Base-by-base conservation (phyloP, 2,329 filamentous ascomycete species). In the Calonectria hongkongensis region DNA sequence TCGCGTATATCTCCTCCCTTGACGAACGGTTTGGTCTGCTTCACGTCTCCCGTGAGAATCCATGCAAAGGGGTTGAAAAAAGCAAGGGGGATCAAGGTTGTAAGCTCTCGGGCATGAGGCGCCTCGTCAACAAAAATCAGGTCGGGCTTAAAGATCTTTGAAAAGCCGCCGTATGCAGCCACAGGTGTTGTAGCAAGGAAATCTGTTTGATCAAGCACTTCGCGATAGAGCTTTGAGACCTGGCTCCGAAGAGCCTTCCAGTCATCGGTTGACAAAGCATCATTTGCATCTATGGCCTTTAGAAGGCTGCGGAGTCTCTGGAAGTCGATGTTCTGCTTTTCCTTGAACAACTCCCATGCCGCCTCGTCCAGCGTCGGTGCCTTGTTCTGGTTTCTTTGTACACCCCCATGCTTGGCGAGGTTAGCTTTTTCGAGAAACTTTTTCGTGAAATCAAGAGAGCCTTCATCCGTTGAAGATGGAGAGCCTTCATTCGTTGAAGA, bases 121-220 rank as follows among this genome's bases (percentile, higher is more conserved):
- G 86, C 85, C 81, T 97, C 95, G 51, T 96, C 95, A 74, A 97
- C 94, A 80, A 98, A 96, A 0, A 97, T 91, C 75, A 98, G 92
- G 77, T 97, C 94, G 0, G 95, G 94, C 75, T 94, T 93, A 39
- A 95, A 95, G 8, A 95, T 79, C 2, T 79, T 81, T 0, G 81
- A 75, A 41, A 88, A 86, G 0, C 78, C 75, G 0, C 83, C 82
- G 4, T 81, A 83, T 0, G 85, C 84, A 3, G 86, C 85, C 0
- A 87, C 86, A 0, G 87, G 87, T 1, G 87, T 88, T 0, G 87
- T 87, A 0, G 86, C 86, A 2, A 88, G 81, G 65, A 88, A 88
- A 58, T 88, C 86, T 0, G 85, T 82, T 3, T 82, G 76, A 2
- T 72, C 73, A 0, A 88, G 76, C 0, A 86, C 84, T 2, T 82